These are phyloP conservation scores for Solioccasus polychromus DNA, from an alignment of 768 basidiomycete genomes.

Conservation along the genomic window DNA sequence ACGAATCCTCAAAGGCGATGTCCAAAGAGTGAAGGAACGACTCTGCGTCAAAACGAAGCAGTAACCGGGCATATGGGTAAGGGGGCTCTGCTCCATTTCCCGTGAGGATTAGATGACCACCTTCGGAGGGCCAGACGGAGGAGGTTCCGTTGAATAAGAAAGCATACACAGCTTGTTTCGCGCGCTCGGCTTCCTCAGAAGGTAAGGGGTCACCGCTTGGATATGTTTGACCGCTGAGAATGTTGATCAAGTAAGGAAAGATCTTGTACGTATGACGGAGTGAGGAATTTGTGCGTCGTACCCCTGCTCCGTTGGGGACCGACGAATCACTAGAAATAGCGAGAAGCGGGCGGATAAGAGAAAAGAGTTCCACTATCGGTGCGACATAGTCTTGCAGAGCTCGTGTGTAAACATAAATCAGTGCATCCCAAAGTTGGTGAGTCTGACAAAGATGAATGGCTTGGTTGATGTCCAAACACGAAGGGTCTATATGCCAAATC, in stretches of 20 bases:
- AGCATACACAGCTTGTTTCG: constrained; percentile 70
- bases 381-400: constrained; percentile 87
- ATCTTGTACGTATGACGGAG: constrained; percentile 85
- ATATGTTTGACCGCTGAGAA: constrained; percentile 80
- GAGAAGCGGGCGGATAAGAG: constrained; percentile 56
- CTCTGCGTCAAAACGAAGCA: constrained; percentile 89
- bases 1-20: constrained; percentile 90
- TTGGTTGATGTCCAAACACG: constrained; percentile 90
- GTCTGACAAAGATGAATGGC: constrained; percentile 81
- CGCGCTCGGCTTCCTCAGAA: constrained; percentile 59
- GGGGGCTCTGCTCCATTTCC: constrained; percentile 74
- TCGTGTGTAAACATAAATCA: constrained; percentile 90
- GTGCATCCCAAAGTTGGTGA: constrained; percentile 85
- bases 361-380: constrained; percentile 82
- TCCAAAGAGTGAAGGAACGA: constrained; percentile 92
- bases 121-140: constrained; percentile 75
- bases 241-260: constrained; percentile 81
- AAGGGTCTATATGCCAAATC: constrained; percentile 95
- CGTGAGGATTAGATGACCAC: constrained; percentile 72
- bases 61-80: constrained; percentile 83
- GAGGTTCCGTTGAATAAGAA: constrained; percentile 87
- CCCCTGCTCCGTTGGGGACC: constrained; percentile 9
- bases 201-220: constrained; percentile 77
- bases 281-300: constrained; percentile 17
- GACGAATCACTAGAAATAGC: neutral